A percentile compares a stretch with the other conserved stretches of the same genome.
Conservation (phyloP, 768 basidiomycete genomes). For the Strobilomyces confusus region DNA sequence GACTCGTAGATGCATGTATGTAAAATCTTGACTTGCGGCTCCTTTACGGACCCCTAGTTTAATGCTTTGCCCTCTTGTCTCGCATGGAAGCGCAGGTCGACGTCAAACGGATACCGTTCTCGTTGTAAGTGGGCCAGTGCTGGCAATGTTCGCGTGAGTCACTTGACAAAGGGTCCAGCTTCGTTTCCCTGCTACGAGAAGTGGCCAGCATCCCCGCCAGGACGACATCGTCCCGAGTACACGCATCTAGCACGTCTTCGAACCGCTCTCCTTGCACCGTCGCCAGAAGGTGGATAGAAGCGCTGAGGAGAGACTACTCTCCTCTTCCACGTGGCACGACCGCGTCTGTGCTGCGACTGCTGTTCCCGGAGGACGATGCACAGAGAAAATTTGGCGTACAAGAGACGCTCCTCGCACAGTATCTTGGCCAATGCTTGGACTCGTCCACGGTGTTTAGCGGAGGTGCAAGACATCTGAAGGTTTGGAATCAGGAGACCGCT, state of each 20-base stretch:
- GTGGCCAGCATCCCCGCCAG: constrained; percentile 33
- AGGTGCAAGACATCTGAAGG: constrained; percentile 27
- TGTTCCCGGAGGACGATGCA: constrained; percentile 83
- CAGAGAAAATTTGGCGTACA: constrained; percentile 70
- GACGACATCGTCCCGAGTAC: constrained; percentile 17
- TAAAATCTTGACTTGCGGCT: no score
- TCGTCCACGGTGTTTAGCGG: constrained; percentile 29
- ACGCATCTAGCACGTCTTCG: neutral
- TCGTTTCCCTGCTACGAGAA: constrained; percentile 47
- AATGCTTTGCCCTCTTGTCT: neutral
- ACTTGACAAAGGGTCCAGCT: constrained; percentile 31
- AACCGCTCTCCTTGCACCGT: constrained; percentile 37
- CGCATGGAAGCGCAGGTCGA: constrained; percentile 14
- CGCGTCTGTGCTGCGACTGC: constrained; percentile 58
- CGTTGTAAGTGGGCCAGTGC: constrained; percentile 37
- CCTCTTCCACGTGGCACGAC: constrained; percentile 54
- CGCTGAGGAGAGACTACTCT: constrained; percentile 38
- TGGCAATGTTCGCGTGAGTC: neutral
- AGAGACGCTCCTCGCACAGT: constrained; percentile 54
- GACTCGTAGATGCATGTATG: no score
- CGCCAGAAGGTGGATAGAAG: constrained; percentile 42
- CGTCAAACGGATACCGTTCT: constrained; percentile 35
- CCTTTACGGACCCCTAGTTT: no score
- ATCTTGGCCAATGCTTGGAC: constrained; percentile 49
- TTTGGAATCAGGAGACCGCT: constrained; percentile 39